Percentiles rank a stretch among this genome's conserved stretches.
Conservation (phyloP, 116 monocot species). For the Cymodocea nodosa region DNA sequence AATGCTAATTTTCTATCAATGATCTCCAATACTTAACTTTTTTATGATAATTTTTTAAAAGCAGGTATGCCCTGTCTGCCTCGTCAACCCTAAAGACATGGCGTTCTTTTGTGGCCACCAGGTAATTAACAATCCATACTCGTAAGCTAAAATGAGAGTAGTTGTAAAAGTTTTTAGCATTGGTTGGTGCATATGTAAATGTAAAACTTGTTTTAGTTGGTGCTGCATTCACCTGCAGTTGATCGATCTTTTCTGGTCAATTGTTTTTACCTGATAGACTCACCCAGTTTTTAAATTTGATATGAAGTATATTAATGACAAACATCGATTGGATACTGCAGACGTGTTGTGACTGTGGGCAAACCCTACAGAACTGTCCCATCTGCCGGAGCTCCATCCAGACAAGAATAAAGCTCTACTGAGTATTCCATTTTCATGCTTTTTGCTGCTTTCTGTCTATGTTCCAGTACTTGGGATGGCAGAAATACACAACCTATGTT, state of each 20-base stretch:
- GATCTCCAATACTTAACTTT: not conserved
- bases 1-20: too few relatives aligned
- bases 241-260: too few relatives aligned
- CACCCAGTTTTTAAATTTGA: too few relatives aligned
- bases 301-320: not conserved
- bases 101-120: constrained; percentile 93
- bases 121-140: constrained; percentile 16
- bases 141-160: too few relatives aligned
- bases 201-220: not conserved
- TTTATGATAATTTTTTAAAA: not conserved
- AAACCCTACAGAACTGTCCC: constrained; percentile 45
- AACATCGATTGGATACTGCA: constrained; percentile 13
- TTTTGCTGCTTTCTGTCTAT: too few relatives aligned
- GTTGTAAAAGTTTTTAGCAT: too few relatives aligned
- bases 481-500: too few relatives aligned
- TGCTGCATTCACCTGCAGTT: too few relatives aligned
- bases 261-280: too few relatives aligned
- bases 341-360: constrained; percentile 81
- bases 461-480: too few relatives aligned
- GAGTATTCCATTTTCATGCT: not conserved
- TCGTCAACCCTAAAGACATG: constrained; percentile 65
- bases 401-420: constrained; percentile 79
- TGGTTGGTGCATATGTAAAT: not conserved
- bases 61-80: constrained; percentile 84
- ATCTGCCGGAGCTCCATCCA: constrained; percentile 72